Percentiles rank a stretch among this genome's conserved stretches.
Conservation (phyloP, 2,329 filamentous ascomycete genomes). For the Fusarium nelsonii region DNA sequence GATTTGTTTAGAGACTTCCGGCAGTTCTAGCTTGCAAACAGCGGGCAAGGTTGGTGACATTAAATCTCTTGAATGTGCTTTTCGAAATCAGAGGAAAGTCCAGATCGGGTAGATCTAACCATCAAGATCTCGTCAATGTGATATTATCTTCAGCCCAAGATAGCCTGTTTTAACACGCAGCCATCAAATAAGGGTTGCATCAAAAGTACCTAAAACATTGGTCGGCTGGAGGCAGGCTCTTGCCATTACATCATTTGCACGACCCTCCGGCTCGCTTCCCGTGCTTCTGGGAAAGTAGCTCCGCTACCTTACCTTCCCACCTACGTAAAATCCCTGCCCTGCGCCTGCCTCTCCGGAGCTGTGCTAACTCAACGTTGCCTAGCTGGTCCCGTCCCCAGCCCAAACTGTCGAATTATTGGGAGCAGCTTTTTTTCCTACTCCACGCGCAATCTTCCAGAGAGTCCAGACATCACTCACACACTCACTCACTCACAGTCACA, state of each 20-base stretch:
- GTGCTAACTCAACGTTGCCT: constrained; percentile 25
- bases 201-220: constrained; percentile 16
- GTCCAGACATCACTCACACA: background rate
- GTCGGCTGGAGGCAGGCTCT: constrained; percentile 1
- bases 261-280: constrained; percentile 37
- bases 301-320: background rate
- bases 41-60: background rate
- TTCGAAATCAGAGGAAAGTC: background rate
- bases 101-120: background rate
- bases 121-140: background rate
- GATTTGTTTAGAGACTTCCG: constrained; percentile 6
- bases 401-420: constrained; percentile 35
- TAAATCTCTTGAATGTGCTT: background rate
- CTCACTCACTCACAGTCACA: constrained; percentile 5
- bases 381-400: constrained; percentile 19
- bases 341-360: constrained; percentile 24
- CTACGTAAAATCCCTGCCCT: constrained; percentile 7
- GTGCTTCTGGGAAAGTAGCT: constrained; percentile 35
- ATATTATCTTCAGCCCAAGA: background rate
- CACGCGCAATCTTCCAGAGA: constrained; percentile 24
- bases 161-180: background rate
- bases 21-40: background rate
- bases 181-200: constrained; percentile 1
- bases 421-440: constrained; percentile 38
- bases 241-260: constrained; percentile 48